A percentile compares a stretch with the other conserved stretches of the same genome.
Evolutionary conservation across 495 filamentous ascomycete genomes (phyloP).

Genomic region (Hypoxylon perforatum): DNA sequence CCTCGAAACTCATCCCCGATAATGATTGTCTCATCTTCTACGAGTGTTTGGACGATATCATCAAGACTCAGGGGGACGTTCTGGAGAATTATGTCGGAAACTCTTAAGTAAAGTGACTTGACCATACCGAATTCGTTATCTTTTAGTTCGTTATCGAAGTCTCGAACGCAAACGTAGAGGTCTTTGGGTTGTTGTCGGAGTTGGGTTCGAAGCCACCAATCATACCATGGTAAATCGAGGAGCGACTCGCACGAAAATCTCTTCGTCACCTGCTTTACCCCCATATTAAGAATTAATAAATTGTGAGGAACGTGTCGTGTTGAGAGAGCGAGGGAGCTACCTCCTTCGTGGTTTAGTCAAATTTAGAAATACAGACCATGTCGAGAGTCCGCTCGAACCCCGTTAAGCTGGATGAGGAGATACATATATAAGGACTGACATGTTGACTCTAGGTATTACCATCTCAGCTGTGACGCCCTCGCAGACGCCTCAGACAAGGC

Average conservation of each 20-base stretch:
- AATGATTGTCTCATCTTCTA: constrained; percentile 1
- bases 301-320: not conserved
- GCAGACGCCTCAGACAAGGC: no score
- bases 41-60: not conserved
- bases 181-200: constrained; percentile 19
- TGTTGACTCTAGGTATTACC: no score
- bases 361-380: no score
- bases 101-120: not conserved
- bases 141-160: not conserved
- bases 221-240: constrained; percentile 20
- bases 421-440: no score
- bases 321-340: no score
- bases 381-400: no score
- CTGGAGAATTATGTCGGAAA: not conserved
- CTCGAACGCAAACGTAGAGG: constrained; percentile 25
- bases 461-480: no score
- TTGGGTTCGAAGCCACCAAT: constrained; percentile 34
- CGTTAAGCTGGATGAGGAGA: no score
- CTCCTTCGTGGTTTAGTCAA: no score
- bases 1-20: constrained; percentile 5
- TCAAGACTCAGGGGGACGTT: not conserved
- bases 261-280: not conserved
- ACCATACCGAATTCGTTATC: not conserved
- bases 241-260: not conserved
- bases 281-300: not conserved